Evolutionary conservation across 2,329 filamentous ascomycete genomes (phyloP).

Genomic region (Hortaea werneckii): DNA sequence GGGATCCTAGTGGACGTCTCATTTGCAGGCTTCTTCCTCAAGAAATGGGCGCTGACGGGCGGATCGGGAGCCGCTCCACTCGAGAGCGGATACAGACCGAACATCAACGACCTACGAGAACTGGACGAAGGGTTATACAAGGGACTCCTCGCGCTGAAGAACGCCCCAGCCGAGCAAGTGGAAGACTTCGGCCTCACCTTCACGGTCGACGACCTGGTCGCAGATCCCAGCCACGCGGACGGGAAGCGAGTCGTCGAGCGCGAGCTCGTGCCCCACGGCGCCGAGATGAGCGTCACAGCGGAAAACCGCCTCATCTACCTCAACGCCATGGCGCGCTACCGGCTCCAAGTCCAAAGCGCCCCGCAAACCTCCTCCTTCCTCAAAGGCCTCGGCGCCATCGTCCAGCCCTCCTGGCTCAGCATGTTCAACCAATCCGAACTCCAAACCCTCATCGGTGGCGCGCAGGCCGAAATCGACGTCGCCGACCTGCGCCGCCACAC

Average conservation of each 20-base stretch:
- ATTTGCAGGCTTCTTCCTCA: conserved; percentile 90
- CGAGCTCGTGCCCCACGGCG: conserved; percentile 67
- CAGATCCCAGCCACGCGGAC: conserved; percentile 12
- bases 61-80: conserved; percentile 52
- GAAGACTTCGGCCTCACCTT: conserved; percentile 77
- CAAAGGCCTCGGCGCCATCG: conserved; percentile 73
- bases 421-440: conserved; percentile 98
- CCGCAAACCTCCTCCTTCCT: conserved; percentile 83
- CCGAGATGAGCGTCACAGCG: conserved; percentile 72
- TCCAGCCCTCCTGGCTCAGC: conserved; percentile 83
- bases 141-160: conserved; percentile 72
- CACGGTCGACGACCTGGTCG: conserved; percentile 65
- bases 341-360: conserved; percentile 68
- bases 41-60: conserved; percentile 82
- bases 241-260: conserved; percentile 54
- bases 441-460: conserved; percentile 84
- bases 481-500: conserved; percentile 78
- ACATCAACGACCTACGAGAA: conserved; percentile 85
- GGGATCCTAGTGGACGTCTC: conserved; percentile 87
- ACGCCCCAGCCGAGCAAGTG: conserved; percentile 69
- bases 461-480: conserved; percentile 69
- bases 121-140: conserved; percentile 86
- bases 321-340: conserved; percentile 78
- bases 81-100: conserved; percentile 72
- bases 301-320: conserved; percentile 92